Evolutionary conservation across 1,284 basidiomycete genomes (phyloP).

Genomic region (Trichosporon sp.): DNA sequence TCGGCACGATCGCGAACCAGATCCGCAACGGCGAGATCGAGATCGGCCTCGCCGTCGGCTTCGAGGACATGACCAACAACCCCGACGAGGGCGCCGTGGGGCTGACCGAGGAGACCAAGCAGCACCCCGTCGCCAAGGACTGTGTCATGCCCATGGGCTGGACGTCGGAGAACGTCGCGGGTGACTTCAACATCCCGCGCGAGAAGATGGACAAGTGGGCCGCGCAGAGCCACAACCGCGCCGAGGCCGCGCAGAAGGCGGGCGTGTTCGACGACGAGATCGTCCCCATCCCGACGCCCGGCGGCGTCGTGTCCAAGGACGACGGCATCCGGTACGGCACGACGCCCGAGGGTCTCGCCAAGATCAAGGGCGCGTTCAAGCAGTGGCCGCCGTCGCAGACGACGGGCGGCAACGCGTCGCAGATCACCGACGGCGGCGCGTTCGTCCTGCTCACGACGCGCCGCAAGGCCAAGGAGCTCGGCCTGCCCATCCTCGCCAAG

Average conservation of each 20-base stretch:
- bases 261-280: slow-evolving; percentile 93
- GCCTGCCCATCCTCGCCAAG: slow-evolving; percentile 88
- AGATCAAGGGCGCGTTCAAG: slow-evolving; percentile 89
- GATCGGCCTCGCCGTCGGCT: slow-evolving; percentile 88
- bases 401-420: slow-evolving; percentile 68
- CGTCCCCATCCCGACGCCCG: slow-evolving; percentile 64
- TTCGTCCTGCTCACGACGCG: slow-evolving; percentile 85
- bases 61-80: slow-evolving; percentile 79
- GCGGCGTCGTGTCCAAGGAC: slow-evolving; percentile 53
- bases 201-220: slow-evolving; percentile 81
- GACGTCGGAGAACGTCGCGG: slow-evolving; percentile 91
- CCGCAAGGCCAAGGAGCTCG: slow-evolving; percentile 78
- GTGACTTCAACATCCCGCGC: slow-evolving; percentile 73
- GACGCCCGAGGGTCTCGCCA: slow-evolving; percentile 75
- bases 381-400: slow-evolving; percentile 86
- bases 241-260: slow-evolving; percentile 67
- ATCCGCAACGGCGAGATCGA: slow-evolving; percentile 81
- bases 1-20: slow-evolving; percentile 69
- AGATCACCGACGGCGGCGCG: slow-evolving; percentile 93
- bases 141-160: slow-evolving; percentile 94
- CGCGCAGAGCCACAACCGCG: slow-evolving; percentile 65
- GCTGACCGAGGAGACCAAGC: slow-evolving; percentile 67
- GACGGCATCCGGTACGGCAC: slow-evolving; percentile 91
- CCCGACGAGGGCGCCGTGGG: slow-evolving; percentile 25
- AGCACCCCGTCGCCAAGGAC: slow-evolving; percentile 67